A percentile compares a stretch with the other conserved stretches of the same genome.
Conservation (phyloP, 2,329 filamentous ascomycete species). For the Colletotrichum horii region DNA sequence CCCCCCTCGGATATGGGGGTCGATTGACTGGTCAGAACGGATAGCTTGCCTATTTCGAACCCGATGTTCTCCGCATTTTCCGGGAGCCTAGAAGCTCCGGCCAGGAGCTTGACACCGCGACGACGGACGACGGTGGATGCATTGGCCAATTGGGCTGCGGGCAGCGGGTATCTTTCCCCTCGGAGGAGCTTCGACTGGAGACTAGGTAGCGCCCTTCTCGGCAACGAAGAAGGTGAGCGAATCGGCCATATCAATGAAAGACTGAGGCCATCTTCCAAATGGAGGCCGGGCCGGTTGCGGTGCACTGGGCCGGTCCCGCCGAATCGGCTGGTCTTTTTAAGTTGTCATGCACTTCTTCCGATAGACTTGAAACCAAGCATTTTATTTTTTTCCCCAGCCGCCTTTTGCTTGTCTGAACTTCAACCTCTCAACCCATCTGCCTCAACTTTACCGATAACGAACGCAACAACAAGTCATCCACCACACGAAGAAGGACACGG, state of each 20-base stretch:
- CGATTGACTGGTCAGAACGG: background rate
- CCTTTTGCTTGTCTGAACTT: background rate
- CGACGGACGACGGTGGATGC: background rate
- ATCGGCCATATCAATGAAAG: background rate
- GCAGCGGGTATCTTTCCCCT: background rate
- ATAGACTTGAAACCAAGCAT: background rate
- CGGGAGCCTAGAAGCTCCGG: background rate
- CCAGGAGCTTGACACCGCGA: background rate
- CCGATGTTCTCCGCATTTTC: slow-evolving; percentile 8
- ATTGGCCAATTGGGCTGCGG: background rate
- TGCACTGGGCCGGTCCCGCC: slow-evolving; percentile 4
- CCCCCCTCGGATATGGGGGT: background rate
- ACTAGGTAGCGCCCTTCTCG: background rate
- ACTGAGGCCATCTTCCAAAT: background rate
- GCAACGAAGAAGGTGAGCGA: background rate
- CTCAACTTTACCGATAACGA: background rate
- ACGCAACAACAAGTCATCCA: background rate
- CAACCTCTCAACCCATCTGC: background rate
- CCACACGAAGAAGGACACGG: background rate
- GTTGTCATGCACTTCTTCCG: background rate
- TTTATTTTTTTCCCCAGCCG: background rate
- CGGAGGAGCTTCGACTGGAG: background rate
- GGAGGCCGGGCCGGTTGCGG: slow-evolving; percentile 12
- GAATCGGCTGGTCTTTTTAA: background rate
- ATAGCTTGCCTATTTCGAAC: background rate